Conservation (phyloP, 305 asterid species). For the Stenogyne calaminthoides region DNA sequence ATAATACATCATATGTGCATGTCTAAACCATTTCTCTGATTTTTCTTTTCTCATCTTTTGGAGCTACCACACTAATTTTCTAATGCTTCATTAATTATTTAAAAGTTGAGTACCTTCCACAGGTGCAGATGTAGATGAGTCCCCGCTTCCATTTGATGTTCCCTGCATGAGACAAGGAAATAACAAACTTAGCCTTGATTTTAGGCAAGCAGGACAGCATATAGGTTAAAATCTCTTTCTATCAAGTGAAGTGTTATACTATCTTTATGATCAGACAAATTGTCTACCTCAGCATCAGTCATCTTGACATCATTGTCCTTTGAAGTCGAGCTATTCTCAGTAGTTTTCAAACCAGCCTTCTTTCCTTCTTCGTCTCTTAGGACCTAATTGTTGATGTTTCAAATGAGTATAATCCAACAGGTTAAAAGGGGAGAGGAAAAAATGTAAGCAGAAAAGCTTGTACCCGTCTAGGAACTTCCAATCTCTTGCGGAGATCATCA, state of each 20-base stretch:
- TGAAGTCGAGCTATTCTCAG: slow-evolving; percentile 56
- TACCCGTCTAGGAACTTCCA: slow-evolving; percentile 94
- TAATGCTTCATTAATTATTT: slow-evolving; percentile 1
- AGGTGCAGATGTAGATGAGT: slow-evolving; percentile 54
- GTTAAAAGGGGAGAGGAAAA: slow-evolving; percentile 5
- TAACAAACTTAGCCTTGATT: slow-evolving; percentile 20
- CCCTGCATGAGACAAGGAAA: slow-evolving; percentile 55
- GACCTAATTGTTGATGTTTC: slow-evolving; percentile 47
- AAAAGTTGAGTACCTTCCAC: slow-evolving; percentile 60
- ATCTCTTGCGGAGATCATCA: slow-evolving; percentile 78
- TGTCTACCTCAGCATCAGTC: slow-evolving; percentile 81
- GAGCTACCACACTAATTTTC: background rate
- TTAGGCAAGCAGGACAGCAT: slow-evolving; percentile 11
- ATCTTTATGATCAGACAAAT: slow-evolving; percentile 21
- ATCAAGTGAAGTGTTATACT: slow-evolving; percentile 15
- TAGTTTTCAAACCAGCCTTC: slow-evolving; percentile 79
- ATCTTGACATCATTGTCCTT: slow-evolving; percentile 71
- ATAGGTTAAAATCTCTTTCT: background rate
- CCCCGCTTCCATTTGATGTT: slow-evolving; percentile 65
- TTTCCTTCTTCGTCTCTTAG: slow-evolving; percentile 94
- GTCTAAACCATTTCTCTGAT: background rate
- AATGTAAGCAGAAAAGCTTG: slow-evolving; percentile 28
- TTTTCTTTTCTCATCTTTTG: background rate
- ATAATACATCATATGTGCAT: no score
- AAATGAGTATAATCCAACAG: slow-evolving; percentile 22